Conservation (phyloP, 2,329 filamentous ascomycete species). For the Cladosporium velox region DNA sequence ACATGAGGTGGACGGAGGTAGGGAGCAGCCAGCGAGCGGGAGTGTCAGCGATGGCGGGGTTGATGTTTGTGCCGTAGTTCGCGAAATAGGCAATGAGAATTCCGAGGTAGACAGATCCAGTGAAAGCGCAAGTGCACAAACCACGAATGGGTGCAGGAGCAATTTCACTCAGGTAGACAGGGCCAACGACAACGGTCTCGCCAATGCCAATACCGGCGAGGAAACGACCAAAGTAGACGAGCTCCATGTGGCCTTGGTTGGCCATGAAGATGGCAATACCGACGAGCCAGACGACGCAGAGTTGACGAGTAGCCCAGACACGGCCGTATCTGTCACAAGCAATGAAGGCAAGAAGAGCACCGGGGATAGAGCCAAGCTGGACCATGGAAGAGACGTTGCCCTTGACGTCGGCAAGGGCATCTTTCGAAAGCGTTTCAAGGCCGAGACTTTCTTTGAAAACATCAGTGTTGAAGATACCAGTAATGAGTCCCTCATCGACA, state of each 20-base stretch:
- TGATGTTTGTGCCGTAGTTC: slow-evolving; percentile 48
- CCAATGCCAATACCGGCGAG: slow-evolving; percentile 57
- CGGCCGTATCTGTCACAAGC: slow-evolving; percentile 48
- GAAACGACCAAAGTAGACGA: slow-evolving; percentile 64
- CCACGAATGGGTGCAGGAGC: slow-evolving; percentile 62
- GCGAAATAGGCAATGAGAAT: slow-evolving; percentile 78
- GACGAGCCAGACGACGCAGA: slow-evolving; percentile 44
- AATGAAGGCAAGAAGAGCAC: slow-evolving; percentile 62
- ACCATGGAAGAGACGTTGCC: slow-evolving; percentile 76
- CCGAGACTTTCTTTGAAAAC: slow-evolving; percentile 62
- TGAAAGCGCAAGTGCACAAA: slow-evolving; percentile 70
- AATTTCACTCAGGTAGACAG: slow-evolving; percentile 62
- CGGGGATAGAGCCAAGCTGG: slow-evolving; percentile 72
- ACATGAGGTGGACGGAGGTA: slow-evolving; percentile 74
- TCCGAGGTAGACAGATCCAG: slow-evolving; percentile 68
- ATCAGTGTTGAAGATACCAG: slow-evolving; percentile 54
- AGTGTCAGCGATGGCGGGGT: slow-evolving; percentile 43
- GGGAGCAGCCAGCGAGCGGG: slow-evolving; percentile 58
- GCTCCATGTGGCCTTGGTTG: slow-evolving; percentile 40
- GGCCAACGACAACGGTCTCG: slow-evolving; percentile 47
- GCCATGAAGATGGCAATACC: slow-evolving; percentile 46
- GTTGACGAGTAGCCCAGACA: slow-evolving; percentile 46
- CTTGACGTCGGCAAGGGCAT: slow-evolving; percentile 64
- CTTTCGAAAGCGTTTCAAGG: slow-evolving; percentile 52
- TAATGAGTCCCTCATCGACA: slow-evolving; percentile 74